Evolutionary conservation across 495 filamentous ascomycete species (phyloP), one percentile per base, ranked within the genome.

Genomic region (Letharia columbiana): DNA sequence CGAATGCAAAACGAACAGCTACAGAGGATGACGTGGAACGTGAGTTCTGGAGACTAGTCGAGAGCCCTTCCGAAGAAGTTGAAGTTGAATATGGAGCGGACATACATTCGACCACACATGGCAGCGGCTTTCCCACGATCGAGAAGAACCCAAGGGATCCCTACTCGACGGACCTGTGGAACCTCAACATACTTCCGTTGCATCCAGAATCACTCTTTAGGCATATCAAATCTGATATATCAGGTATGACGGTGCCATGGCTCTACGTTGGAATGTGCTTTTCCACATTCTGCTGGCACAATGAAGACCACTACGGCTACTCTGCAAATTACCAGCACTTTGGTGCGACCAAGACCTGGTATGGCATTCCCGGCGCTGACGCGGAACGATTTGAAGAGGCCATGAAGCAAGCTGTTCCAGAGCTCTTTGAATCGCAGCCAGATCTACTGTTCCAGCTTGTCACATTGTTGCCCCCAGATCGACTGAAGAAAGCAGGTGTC

Each of bases 201-300:
- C 87, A 97, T 72, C 85, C 89, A 0, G 92, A 97, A 52, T 97
- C 93, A 9, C 82, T 99, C 12, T 98, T 98, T 77, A 84, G 92
- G 61, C 90, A 99, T 73, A 97, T 98, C 80, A 98, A 98, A 73
- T 89, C 92, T 0, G 94, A 99, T 75, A 92, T 99, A 65, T 97
- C 94, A n/a, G 94, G 94, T 44, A 99, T 99, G 94, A 99, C 94
- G 1, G 93, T 99, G 9, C 94, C 94, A 20, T 99, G 94, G 94
- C 86, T 98, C 9, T 99, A 99, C 73, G 95, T 99, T n/a, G 94
- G 94, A 66, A 99, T 99, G 94, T 95, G 92, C 71, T 99, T 99
- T 75, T 98, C 94, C 4, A 97, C 93, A 5, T 99, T 99, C 73
- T 99, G 94, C 75, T 99, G 94, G 94, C 94, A 99, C 73, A 96